Base-by-base conservation (phyloP, 2,329 filamentous ascomycete species). In the Celoporthe dispersa region DNA sequence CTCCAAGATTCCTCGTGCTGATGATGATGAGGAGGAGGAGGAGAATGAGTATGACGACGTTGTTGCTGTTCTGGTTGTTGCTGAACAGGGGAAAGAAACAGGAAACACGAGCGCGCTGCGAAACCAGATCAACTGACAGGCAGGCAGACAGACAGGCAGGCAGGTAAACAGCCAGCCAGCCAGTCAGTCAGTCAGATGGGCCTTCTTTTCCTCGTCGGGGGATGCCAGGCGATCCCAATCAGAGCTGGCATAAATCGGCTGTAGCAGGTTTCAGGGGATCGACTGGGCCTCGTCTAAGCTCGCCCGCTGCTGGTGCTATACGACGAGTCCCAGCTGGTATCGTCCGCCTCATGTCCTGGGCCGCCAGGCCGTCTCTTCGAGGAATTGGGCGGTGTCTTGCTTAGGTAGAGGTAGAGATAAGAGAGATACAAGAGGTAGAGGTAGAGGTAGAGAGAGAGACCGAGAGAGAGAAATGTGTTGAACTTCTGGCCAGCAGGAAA, bases 121-220 rank as follows among this genome's bases (percentile, higher is more conserved):
- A 53, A 44, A 31, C 62, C 37, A 61, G 55, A 65, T 64, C 55
- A 65, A 71, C 70, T 70, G 70, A 70, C 68, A 66, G 53, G 25
- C 55, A 59, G 33, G 63, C 57, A 37, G 63, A 55, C 44, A 51
- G 48, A 9, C 6, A 51, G 48, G 3, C 22, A 51, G 22, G n/a
- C 12, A 51, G 67, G 67, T 64, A 65, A 41, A 25, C 53, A 57
- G 53, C 12, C 67, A 65, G 53, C 25, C 53, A 57, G 53, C 12
- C 60, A 61, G 63, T 66, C 68, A 64, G 63, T 51, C 66, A 70
- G 39, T 44, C 59, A 33, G 48, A 28, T 37, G 48, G 53, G 53
- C 53, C 51, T 39, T 39, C 12, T 31, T 31, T 12, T 55, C 25
- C 35, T 66, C 53, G 35, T 64, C 59, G 37, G 63, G n/a, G 39